phyloP scores from a whole-genome alignment of 805 yeast species.

The Sungouiella thailandica region DNA sequence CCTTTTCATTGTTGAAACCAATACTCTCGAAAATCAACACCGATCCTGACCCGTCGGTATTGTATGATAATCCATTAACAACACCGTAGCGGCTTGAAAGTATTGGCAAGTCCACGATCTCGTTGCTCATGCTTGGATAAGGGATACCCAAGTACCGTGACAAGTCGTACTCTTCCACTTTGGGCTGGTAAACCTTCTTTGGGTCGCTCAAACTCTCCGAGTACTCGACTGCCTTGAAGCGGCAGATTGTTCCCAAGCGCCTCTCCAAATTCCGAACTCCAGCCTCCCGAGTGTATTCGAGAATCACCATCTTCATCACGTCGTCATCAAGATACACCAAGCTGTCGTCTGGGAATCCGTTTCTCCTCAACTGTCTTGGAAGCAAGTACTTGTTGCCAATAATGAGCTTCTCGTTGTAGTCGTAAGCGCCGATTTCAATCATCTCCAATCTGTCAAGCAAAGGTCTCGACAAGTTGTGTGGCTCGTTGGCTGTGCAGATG shows the following conservation, averaged over 20 bases:
- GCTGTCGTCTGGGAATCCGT: constrained; percentile 48
- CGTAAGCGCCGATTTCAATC: constrained; percentile 74
- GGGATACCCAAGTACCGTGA: constrained; percentile 69
- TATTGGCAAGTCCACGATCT: constrained; percentile 34
- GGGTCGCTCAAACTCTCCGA: constrained; percentile 26
- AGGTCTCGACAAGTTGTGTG: constrained; percentile 67
- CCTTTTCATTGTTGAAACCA: constrained; percentile 46
- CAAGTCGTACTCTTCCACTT: constrained; percentile 50
- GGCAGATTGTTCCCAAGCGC: constrained; percentile 66
- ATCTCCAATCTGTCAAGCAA: constrained; percentile 80
- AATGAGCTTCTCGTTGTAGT: constrained; percentile 66
- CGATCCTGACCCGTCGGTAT: constrained; percentile 82
- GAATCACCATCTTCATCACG: constrained; percentile 57
- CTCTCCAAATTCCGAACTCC: constrained; percentile 83
- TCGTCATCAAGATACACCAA: constrained; percentile 45
- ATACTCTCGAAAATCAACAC: constrained; percentile 75
- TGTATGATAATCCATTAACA: constrained; percentile 85
- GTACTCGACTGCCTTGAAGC: constrained; percentile 76
- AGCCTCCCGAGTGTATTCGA: constrained; percentile 74
- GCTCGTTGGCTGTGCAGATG: constrained; percentile 82
- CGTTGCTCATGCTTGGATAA: constrained; percentile 32
- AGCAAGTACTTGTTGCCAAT: constrained; percentile 66
- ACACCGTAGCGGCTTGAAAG: constrained; percentile 59
- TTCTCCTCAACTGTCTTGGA: constrained; percentile 68
- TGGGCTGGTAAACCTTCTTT: constrained; percentile 24